Conservation (phyloP, 2,329 filamentous ascomycete genomes). For the Stachybotrys echinatus region DNA sequence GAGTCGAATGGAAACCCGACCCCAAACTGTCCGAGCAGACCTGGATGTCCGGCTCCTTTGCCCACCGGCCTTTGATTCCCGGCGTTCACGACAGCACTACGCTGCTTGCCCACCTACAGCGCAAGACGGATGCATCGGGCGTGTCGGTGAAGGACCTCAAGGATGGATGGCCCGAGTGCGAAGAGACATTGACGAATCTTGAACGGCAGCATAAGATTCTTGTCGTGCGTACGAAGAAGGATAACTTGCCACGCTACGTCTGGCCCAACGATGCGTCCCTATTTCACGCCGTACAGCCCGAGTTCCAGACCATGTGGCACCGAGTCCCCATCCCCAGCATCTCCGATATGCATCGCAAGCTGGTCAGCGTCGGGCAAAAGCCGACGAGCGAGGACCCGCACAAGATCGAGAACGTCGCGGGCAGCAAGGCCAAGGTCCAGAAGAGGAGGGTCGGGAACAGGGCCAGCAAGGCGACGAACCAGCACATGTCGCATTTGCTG, state of each 20-base stretch:
- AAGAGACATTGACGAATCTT: constrained; percentile 70
- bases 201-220: constrained; percentile 76
- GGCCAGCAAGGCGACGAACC: constrained; percentile 78
- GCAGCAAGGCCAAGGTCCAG: constrained; percentile 63
- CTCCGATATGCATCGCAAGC: constrained; percentile 71
- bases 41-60: constrained; percentile 67
- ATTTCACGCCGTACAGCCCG: constrained; percentile 68
- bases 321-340: constrained; percentile 70
- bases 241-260: constrained; percentile 77
- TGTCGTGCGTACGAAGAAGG: constrained; percentile 88
- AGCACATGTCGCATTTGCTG: constrained; percentile 77
- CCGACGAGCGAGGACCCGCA: constrained; percentile 77
- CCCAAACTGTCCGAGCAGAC: constrained; percentile 59
- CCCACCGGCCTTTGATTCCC: constrained; percentile 74
- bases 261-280: constrained; percentile 85
- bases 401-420: constrained; percentile 28
- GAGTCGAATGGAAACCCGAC: constrained; percentile 53
- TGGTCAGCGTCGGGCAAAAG: constrained; percentile 73
- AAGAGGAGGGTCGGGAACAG: constrained; percentile 63
- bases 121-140: constrained; percentile 73
- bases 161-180: constrained; percentile 88
- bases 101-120: constrained; percentile 75
- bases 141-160: constrained; percentile 86
- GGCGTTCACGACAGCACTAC: constrained; percentile 73
- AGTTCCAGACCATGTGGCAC: constrained; percentile 81